Evolutionary conservation across 306 rosid species (phyloP).

Genomic region (Hippophae gyantsensis): DNA sequence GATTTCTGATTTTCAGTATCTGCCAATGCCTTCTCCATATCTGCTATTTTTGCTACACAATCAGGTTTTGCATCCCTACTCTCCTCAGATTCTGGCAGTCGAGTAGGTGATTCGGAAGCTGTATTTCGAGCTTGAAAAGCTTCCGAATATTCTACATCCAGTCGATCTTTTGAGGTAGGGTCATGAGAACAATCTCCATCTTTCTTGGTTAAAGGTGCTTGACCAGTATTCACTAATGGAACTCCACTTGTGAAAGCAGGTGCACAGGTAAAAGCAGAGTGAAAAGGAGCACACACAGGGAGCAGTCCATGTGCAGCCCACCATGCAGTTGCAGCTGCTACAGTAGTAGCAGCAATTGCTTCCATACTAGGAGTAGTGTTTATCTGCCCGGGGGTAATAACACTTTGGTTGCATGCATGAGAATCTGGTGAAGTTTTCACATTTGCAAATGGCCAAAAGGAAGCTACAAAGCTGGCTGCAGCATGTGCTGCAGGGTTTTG

Average conservation of each 20-base stretch:
- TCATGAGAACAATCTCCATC: slow-evolving; percentile 37
- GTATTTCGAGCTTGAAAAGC: slow-evolving; percentile 45
- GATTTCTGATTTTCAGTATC: slow-evolving; percentile 51
- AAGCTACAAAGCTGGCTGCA: slow-evolving; percentile 72
- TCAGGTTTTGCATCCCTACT: slow-evolving; percentile 47
- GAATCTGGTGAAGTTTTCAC: slow-evolving; percentile 40
- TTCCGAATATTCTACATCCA: slow-evolving; percentile 39
- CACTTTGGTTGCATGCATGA: slow-evolving; percentile 40
- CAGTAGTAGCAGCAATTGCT: slow-evolving; percentile 79
- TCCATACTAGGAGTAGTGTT: slow-evolving; percentile 58
- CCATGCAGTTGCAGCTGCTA: slow-evolving; percentile 97
- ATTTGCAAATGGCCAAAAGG: slow-evolving; percentile 69
- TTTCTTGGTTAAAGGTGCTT: slow-evolving; percentile 31
- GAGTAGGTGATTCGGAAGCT: slow-evolving; percentile 43
- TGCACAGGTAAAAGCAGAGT: slow-evolving; percentile 42
- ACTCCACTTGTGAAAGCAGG: slow-evolving; percentile 39
- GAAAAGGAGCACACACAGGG: slow-evolving; percentile 76
- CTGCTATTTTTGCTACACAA: slow-evolving; percentile 32
- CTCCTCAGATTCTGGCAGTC: slow-evolving; percentile 48
- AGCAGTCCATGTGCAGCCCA: slow-evolving; percentile 92
- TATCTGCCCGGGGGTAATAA: slow-evolving; percentile 42
- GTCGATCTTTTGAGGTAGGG: slow-evolving; percentile 42
- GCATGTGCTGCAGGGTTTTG: slow-evolving; percentile 95
- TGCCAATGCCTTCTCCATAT: slow-evolving; percentile 33
- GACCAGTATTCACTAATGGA: slow-evolving; percentile 30